Evolutionary conservation across 2,329 filamentous ascomycete genomes (phyloP).

Genomic region (Monosporascus sp.): DNA sequence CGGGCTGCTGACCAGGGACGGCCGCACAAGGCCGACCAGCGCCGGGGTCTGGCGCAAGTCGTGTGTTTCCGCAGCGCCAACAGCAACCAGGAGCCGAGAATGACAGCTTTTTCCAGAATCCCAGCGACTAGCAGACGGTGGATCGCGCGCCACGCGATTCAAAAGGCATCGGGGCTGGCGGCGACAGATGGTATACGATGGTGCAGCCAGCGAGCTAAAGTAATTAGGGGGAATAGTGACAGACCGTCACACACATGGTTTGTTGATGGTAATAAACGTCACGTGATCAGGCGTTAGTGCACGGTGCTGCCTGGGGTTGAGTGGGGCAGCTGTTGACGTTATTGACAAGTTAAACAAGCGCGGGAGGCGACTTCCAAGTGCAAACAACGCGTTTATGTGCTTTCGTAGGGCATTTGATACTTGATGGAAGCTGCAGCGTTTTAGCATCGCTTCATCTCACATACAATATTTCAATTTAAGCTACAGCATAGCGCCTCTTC

Average conservation of each 20-base stretch:
- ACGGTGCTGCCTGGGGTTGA: not conserved
- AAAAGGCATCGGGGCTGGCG: slow-evolving; percentile 43
- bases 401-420: not conserved
- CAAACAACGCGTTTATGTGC: not conserved
- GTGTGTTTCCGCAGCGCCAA: no score
- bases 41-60: no score
- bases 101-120: slow-evolving; percentile 53
- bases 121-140: slow-evolving; percentile 46
- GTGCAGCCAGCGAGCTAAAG: not conserved
- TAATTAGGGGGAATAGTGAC: no score
- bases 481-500: not conserved
- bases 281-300: not conserved
- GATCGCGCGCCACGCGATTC: slow-evolving; percentile 51
- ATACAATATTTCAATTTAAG: not conserved
- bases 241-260: no score
- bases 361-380: not conserved
- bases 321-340: not conserved
- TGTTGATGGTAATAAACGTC: not conserved
- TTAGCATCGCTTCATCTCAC: not conserved
- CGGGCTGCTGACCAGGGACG: slow-evolving; percentile 48
- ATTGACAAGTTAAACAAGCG: not conserved
- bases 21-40: slow-evolving; percentile 39
- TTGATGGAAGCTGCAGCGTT: not conserved
- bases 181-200: slow-evolving; percentile 33
- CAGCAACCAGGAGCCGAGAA: slow-evolving; percentile 53